A percentile compares a stretch with the other conserved stretches of the same genome.
phyloP scores from a whole-genome alignment of 108 stramenopile species.

The Poteriospumella lacustris region DNA sequence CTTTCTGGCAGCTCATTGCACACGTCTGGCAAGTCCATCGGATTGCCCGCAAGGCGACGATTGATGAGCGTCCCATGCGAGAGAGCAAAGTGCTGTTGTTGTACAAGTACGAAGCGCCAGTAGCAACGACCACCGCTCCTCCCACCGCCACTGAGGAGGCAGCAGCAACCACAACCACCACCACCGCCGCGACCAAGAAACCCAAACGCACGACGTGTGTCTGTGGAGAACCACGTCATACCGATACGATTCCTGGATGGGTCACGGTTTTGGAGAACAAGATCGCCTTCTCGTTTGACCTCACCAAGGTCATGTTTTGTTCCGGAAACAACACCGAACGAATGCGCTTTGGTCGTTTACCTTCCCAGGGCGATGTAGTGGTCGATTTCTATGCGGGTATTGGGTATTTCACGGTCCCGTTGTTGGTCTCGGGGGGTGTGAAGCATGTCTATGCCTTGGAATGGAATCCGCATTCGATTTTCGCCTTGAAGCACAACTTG shows the following conservation, averaged over 20 bases:
- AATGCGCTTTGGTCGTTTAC: slow-evolving; percentile 71
- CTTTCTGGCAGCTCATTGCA: background rate
- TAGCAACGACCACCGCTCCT: too few species aligned
- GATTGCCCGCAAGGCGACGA: background rate
- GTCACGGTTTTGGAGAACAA: slow-evolving; percentile 85
- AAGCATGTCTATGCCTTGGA: slow-evolving; percentile 71
- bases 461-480: slow-evolving; percentile 77
- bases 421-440: slow-evolving; percentile 66
- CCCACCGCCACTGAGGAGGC: too few species aligned
- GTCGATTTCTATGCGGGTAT: slow-evolving; percentile 92
- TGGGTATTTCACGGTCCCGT: slow-evolving; percentile 89
- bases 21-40: background rate
- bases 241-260: slow-evolving; percentile 45
- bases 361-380: slow-evolving; percentile 63
- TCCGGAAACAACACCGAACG: slow-evolving; percentile 86
- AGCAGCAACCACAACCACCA: too few species aligned
- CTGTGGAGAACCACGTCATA: background rate
- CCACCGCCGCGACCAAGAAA: background rate
- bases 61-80: slow-evolving; percentile 1
- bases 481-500: slow-evolving; percentile 70
- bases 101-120: too few species aligned
- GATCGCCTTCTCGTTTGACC: slow-evolving; percentile 76
- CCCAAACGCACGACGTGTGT: background rate
- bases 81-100: slow-evolving; percentile 10
- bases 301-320: slow-evolving; percentile 87